These are phyloP conservation scores for Colletotrichum sp. DNA, from an alignment of 2,329 filamentous ascomycete genomes.

Conservation along the genomic window DNA sequence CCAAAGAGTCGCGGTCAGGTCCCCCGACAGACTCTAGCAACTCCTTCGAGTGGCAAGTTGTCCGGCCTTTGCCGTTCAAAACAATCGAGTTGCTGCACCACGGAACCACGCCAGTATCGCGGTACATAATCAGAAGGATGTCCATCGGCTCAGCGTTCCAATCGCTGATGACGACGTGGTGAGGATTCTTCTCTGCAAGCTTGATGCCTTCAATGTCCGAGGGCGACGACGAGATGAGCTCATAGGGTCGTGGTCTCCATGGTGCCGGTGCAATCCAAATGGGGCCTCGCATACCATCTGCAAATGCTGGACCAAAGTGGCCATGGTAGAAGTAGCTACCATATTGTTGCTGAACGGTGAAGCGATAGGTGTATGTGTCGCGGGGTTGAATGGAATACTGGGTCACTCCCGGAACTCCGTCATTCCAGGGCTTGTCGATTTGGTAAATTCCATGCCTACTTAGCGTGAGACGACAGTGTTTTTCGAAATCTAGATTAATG, in stretches of 20 bases:
- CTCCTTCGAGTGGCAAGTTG: neutral
- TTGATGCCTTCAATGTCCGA: conserved; percentile 3
- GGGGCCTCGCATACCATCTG: conserved; percentile 16
- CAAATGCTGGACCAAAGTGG: conserved; percentile 4
- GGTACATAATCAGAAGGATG: conserved; percentile 7
- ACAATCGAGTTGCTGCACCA: conserved; percentile 18
- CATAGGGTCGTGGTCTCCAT: conserved; percentile 11
- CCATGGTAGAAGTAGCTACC: conserved; percentile 14
- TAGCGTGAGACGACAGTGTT: neutral
- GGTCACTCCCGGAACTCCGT: conserved; percentile 9
- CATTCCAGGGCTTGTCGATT: conserved; percentile 13
- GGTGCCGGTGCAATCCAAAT: conserved; percentile 12
- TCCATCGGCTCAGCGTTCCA: conserved; percentile 17
- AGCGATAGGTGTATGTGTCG: conserved; percentile 11
- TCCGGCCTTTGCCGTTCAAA: conserved; percentile 11
- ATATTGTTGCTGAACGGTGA: conserved; percentile 9
- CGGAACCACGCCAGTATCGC: conserved; percentile 3
- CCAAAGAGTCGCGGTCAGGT: neutral
- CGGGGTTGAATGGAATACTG: conserved; percentile 14
- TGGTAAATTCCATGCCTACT: conserved; percentile 13
- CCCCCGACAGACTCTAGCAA: neutral
- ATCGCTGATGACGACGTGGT: conserved; percentile 13
- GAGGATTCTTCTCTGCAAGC: neutral
- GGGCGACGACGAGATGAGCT: conserved; percentile 1
- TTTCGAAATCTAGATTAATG: neutral